Evolutionary conservation across 2,329 filamentous ascomycete genomes (phyloP), one percentile per base, ranked within the genome.

Genomic region (Scytalidium sp.): DNA sequence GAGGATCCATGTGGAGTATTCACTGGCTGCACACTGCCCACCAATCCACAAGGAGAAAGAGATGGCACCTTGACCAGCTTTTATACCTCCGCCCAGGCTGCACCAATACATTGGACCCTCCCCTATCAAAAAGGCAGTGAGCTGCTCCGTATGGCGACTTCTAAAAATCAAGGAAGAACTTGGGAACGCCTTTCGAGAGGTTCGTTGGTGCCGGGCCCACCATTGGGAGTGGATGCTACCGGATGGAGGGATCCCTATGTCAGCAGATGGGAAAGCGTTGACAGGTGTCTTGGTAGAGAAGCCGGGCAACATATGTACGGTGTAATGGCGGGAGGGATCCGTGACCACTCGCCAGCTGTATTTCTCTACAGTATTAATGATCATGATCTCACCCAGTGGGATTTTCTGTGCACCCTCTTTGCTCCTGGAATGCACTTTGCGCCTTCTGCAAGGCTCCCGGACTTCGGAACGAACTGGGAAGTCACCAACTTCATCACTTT

Each of bases 171-270:
- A 47, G 58, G 58, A 21, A 46, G n/a, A 13, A 50, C 58, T 19
- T 60, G 56, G 58, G 49, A 57, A 39, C n/a, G n/a, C n/a, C n/a
- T n/a, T n/a, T n/a, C n/a, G n/a, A 50, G 47, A 42, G 59, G 59
- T 45, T 55, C 58, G 27, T 27, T 60, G 9, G 19, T 60, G 19
- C 46, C 39, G 4, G 47, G 19, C 5, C 53, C 56, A 2, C 58
- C 58, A 11, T 56, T 50, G 25, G 19, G 41, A 10, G 23, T 27
- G 3, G 19, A 20, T 21, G 58, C 53, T 7, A 59, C 51, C 4
- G 57, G 57, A 27, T 59, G 56, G 57, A 44, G 57, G 46, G 55
- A 59, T 42, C 57, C 57, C 2, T 59, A 55, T 40, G 55, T 60
- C 17, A 54, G 55, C 10, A 41, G 17, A 40, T 60, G 55, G 58